Conservation (phyloP, 257 asterid genomes). For the Cynanchum wilfordii region DNA sequence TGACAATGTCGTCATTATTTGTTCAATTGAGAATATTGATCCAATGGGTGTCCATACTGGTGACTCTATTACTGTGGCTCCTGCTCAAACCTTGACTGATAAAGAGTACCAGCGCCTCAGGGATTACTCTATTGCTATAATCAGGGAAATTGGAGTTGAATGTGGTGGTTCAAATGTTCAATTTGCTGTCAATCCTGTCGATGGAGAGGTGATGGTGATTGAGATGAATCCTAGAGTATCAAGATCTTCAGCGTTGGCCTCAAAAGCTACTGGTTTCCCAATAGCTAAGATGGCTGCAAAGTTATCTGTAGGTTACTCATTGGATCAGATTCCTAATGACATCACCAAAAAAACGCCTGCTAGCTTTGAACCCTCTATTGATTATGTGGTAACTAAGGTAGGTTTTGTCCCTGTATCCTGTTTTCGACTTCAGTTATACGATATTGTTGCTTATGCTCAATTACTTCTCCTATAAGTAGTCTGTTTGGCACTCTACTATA, state of each 20-base stretch:
- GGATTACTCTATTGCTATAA: conserved; percentile 94
- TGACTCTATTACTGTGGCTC: conserved; percentile 97
- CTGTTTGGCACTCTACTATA: not conserved
- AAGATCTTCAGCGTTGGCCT: conserved; percentile 94
- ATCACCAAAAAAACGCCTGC: conserved; percentile 98
- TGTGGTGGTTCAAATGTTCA: conserved; percentile 98
- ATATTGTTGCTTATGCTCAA: not conserved
- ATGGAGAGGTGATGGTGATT: conserved; percentile 96
- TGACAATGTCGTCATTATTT: conserved; percentile 95
- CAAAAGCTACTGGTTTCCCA: conserved; percentile 98
- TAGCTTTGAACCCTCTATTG: conserved; percentile 97
- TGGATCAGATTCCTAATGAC: conserved; percentile 98
- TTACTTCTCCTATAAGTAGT: not conserved
- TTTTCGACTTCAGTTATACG: not conserved
- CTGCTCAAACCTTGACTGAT: conserved; percentile 96
- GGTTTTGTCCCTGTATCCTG: conserved; percentile 11
- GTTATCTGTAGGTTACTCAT: conserved; percentile 83
- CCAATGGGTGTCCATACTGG: conserved; percentile 99
- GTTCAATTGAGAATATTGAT: conserved; percentile 96
- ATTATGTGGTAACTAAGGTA: conserved; percentile 96
- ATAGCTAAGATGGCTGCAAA: conserved; percentile 99
- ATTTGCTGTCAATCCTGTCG: conserved; percentile 88
- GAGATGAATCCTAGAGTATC: conserved; percentile 99
- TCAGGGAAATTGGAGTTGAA: conserved; percentile 97
- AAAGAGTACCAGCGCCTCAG: conserved; percentile 93